Base-by-base conservation (phyloP, 2,329 filamentous ascomycete species). In the Aureobasidium pullulans region DNA sequence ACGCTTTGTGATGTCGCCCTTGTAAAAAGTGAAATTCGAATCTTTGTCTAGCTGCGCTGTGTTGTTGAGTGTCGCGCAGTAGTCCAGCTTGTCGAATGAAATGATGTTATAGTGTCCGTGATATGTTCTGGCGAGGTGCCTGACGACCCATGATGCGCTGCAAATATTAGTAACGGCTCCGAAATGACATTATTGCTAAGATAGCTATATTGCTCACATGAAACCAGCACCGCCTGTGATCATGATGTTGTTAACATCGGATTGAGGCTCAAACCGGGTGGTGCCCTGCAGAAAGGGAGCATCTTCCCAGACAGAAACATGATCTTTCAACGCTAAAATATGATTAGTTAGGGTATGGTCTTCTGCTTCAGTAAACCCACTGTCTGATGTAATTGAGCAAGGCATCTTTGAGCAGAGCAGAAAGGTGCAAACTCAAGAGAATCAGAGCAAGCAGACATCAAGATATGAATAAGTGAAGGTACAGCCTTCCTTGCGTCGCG, bases 211-310 rank as follows among this genome's bases (percentile, higher is more conserved):
- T 13, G 73, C 86, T 73, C 78, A 90, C 88, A 93, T 92, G 78
- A 94, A 94, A 66, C 89, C 89, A 63, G 88, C 89, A 57, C 89
- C 89, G 52, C 89, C 89, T 19, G 89, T 93, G 63, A 94, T 82
- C 81, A 93, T 86, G 66, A 93, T 91, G 69, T 90, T 92, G 72
- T 83, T 87, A 58, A 89, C 84, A 72, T 87, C 84, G 28, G 80
- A 76, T 5, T 86, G 76, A 44, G 87, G 84, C 67, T 86, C 82
- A 65, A 88, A 92, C 64, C 82, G 84, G 62, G 87, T 89, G 64
- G 79, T 84, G 37, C 88, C 88, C 10, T 72, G 85, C 58, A 91
- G 77, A 31, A 90, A 70, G 16, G 88, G 88, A 2, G 88, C 87
- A 50, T 86, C 80, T 67, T 84, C 84, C 86, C 87, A 91, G 19